A percentile compares a stretch with the other conserved stretches of the same genome.
phyloP scores from a whole-genome alignment of 2,329 filamentous ascomycete genomes.

The Hirsutella thompsonii region DNA sequence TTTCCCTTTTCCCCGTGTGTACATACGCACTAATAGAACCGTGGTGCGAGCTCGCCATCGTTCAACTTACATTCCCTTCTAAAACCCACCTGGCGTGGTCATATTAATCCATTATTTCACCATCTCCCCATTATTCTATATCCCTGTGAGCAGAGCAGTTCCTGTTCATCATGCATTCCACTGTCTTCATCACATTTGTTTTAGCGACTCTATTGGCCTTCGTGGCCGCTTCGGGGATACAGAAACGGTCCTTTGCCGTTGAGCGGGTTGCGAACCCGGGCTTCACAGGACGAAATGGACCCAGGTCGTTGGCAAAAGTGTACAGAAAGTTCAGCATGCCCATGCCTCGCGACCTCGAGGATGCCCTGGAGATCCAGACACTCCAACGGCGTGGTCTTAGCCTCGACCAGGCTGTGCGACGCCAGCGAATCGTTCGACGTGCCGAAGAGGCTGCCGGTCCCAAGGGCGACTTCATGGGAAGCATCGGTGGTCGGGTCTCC shows the following conservation, averaged over 20 bases:
- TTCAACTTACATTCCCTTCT: neutral
- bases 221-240: constrained; percentile 26
- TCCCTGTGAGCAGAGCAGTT: neutral
- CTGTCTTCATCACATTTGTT: neutral
- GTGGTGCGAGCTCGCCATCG: neutral
- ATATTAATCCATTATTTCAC: neutral
- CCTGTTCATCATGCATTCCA: neutral
- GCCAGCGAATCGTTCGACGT: neutral
- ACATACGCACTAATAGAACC: neutral
- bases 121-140: neutral
- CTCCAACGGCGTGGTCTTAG: constrained; percentile 1
- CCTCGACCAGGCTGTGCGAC: neutral
- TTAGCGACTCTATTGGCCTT: constrained; percentile 25
- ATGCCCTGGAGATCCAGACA: constrained; percentile 16
- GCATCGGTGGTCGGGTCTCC: neutral
- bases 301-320: constrained; percentile 48
- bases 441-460: neutral
- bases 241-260: constrained; percentile 49
- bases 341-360: constrained; percentile 28
- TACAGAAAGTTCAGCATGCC: constrained; percentile 55
- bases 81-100: constrained; percentile 1
- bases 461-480: neutral
- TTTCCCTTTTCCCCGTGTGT: neutral
- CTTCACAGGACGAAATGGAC: constrained; percentile 43
- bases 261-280: constrained; percentile 41